Evolutionary conservation across 352 stramenopile genomes (phyloP).

Genomic region (Phytophthora pini): DNA sequence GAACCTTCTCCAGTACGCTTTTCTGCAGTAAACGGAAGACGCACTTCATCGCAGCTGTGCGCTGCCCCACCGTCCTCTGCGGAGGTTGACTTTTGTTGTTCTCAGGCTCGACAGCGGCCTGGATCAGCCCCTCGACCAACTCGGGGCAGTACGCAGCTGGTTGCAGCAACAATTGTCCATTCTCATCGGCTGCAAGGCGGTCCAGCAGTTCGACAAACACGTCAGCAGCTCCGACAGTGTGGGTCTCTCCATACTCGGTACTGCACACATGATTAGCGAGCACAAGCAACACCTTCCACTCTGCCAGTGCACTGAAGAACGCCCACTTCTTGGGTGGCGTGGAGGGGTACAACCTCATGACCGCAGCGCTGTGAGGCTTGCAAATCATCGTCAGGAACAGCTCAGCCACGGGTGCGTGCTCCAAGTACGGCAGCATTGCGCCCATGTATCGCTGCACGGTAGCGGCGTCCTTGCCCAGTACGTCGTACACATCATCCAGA

Average conservation of each 20-base stretch:
- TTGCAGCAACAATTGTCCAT: constrained; percentile 89
- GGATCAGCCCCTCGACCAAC: constrained; percentile 82
- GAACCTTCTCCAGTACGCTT: constrained; percentile 76
- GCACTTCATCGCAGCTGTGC: constrained; percentile 86
- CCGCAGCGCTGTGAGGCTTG: constrained; percentile 79
- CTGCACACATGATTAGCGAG: constrained; percentile 84
- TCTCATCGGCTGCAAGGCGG: constrained; percentile 87
- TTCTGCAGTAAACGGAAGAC: constrained; percentile 82
- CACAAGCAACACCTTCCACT: constrained; percentile 90
- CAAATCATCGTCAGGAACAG: constrained; percentile 89
- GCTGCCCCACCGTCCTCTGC: constrained; percentile 59
- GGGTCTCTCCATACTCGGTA: constrained; percentile 60
- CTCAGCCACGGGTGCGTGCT: constrained; percentile 85
- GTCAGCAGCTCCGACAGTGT: constrained; percentile 85
- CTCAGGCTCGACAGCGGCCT: constrained; percentile 51
- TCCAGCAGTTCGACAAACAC: constrained; percentile 91
- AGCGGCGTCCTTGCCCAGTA: constrained; percentile 63
- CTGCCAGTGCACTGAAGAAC: constrained; percentile 85
- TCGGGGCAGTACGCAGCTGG: constrained; percentile 85
- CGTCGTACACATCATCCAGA: constrained; percentile 89
- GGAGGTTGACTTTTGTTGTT: constrained; percentile 32
- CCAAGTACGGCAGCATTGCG: constrained; percentile 83
- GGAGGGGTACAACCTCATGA: constrained; percentile 72
- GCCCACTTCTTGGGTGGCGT: constrained; percentile 87
- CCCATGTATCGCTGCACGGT: constrained; percentile 85